These are phyloP conservation scores for Blepharisma stoltei DNA, from an alignment of 73 alveolate genomes.

Conservation along the genomic window DNA sequence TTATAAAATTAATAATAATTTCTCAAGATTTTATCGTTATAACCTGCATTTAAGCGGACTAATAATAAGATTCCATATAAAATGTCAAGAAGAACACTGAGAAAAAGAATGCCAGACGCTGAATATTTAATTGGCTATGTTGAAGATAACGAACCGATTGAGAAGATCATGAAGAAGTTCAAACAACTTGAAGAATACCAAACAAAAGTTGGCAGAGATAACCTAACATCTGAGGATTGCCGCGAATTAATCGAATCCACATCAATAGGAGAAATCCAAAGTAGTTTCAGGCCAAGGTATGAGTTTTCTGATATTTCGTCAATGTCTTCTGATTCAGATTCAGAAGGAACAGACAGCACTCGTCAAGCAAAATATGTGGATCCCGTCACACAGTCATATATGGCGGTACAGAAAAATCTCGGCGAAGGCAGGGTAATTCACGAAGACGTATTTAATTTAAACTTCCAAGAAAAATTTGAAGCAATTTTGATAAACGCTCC, in stretches of 20 bases:
- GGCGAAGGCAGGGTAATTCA: slow-evolving; percentile 15
- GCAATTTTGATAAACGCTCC: slow-evolving; percentile 25
- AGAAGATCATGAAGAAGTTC: slow-evolving; percentile 19
- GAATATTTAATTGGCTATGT: slow-evolving; percentile 23
- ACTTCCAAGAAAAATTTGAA: neutral
- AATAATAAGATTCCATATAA: neutral
- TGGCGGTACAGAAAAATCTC: neutral
- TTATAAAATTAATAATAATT: no score
- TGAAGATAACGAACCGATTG: slow-evolving; percentile 23
- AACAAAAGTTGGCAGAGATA: slow-evolving; percentile 15
- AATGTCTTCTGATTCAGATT: slow-evolving; percentile 57
- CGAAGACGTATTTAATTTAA: neutral
- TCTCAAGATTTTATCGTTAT: no score
- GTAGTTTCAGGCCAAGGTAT: neutral
- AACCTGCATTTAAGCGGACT: no score
- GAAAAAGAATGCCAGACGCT: slow-evolving; percentile 22
- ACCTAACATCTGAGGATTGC: slow-evolving; percentile 23
- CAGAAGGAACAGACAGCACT: slow-evolving; percentile 68
- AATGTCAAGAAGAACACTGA: slow-evolving; percentile 24
- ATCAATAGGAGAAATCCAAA: neutral
- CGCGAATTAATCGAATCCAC: slow-evolving; percentile 6
- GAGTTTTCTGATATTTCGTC: slow-evolving; percentile 41
- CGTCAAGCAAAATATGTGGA: slow-evolving; percentile 44
- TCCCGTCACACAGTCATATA: slow-evolving; percentile 17
- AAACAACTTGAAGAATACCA: slow-evolving; percentile 29